phyloP scores from a whole-genome alignment of 345 rosid genomes.

The Conringia planisiliqua region DNA sequence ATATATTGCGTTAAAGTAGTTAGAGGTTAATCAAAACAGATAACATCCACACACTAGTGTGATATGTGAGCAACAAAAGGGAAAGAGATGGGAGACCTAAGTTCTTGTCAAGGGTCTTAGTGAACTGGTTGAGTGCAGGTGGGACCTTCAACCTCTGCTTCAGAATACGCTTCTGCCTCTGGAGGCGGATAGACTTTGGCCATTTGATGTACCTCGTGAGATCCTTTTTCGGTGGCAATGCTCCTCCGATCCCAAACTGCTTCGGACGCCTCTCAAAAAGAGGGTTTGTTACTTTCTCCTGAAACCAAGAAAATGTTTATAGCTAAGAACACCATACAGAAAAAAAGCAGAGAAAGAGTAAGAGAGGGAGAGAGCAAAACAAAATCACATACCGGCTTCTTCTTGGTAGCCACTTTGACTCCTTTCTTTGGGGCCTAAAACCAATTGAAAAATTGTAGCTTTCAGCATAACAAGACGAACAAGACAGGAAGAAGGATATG shows the following conservation, averaged over 20 bases:
- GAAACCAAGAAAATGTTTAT: background rate
- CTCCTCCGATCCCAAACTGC: constrained; percentile 83
- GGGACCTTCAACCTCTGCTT: constrained; percentile 80
- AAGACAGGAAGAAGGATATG: background rate
- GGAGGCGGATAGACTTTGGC: constrained; percentile 60
- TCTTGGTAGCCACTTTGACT: constrained; percentile 20
- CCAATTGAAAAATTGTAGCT: background rate
- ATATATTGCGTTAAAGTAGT: background rate
- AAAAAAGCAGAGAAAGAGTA: background rate
- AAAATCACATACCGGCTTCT: constrained; percentile 22
- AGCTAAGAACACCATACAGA: background rate
- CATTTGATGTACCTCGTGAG: constrained; percentile 62
- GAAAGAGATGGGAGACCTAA: constrained; percentile 37
- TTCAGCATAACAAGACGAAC: background rate
- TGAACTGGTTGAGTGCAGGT: constrained; percentile 74
- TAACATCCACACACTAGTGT: background rate
- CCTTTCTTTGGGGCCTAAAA: constrained; percentile 33
- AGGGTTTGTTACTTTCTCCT: constrained; percentile 68
- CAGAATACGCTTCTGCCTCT: constrained; percentile 72
- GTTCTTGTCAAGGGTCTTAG: constrained; percentile 78
- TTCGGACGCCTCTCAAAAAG: constrained; percentile 71
- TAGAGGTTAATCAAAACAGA: background rate
- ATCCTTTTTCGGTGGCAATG: constrained; percentile 76
- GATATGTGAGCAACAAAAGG: background rate
- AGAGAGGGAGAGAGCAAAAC: background rate